Evolutionary conservation across 2,329 filamentous ascomycete species (phyloP).

Genomic region (Fusarium oxysporum): DNA sequence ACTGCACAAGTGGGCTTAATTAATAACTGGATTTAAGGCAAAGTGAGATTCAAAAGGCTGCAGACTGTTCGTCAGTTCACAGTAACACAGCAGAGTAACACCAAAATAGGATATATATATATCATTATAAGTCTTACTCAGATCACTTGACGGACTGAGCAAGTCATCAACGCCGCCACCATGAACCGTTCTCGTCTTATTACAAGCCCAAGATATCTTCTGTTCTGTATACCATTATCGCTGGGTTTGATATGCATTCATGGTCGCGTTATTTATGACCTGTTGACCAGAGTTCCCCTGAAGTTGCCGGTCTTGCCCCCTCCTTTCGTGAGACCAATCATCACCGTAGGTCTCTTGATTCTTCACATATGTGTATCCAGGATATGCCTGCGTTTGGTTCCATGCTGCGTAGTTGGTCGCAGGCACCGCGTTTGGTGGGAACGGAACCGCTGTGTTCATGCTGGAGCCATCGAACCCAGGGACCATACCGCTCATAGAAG

Average conservation of each 20-base stretch:
- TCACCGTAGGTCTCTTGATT: slow-evolving; percentile 51
- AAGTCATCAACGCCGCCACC: not conserved
- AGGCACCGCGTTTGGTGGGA: slow-evolving; percentile 55
- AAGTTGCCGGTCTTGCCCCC: slow-evolving; percentile 15
- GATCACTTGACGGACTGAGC: not conserved
- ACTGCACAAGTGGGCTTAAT: not conserved
- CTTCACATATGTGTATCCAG: slow-evolving; percentile 52
- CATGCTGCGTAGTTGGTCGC: slow-evolving; percentile 56
- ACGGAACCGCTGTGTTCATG: slow-evolving; percentile 45
- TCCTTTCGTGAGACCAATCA: slow-evolving; percentile 50
- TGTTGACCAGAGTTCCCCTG: slow-evolving; percentile 29
- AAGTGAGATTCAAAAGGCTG: not conserved
- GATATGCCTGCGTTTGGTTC: slow-evolving; percentile 55
- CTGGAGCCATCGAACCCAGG: slow-evolving; percentile 52
- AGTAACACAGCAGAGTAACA: not conserved
- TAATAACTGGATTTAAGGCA: not conserved
- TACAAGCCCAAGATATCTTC: not conserved
- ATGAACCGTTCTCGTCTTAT: not conserved
- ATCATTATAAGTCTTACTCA: slow-evolving; percentile 11
- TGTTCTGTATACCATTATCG: slow-evolving; percentile 4
- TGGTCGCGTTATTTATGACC: slow-evolving; percentile 7
- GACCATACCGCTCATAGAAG: slow-evolving; percentile 53
- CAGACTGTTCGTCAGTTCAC: not conserved
- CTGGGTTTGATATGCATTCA: slow-evolving; percentile 28
- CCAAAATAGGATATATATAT: not conserved